Base-by-base conservation (phyloP, 768 basidiomycete species). In the Coprinellus aureogranulatus region DNA sequence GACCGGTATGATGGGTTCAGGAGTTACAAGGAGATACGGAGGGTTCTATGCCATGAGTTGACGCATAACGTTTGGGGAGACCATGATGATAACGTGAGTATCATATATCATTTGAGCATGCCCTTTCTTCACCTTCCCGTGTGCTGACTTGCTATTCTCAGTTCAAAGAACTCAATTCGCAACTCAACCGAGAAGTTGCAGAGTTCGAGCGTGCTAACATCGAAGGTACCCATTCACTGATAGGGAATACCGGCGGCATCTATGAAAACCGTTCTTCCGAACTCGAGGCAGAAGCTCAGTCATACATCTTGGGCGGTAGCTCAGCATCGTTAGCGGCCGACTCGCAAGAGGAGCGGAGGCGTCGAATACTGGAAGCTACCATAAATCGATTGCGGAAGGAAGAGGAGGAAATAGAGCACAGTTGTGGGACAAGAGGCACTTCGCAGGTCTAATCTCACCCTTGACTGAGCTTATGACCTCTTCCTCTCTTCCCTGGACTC, bases 151-250 rank as follows among this genome's bases (percentile, higher is more conserved):
- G 39, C 12, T n/a, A 40, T 39, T 46, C n/a, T 10, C 57, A 87
- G 90, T 92, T 92, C 68, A 91, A 90, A 65, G 79, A 81, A 58
- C 74, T 92, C 4, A 90, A 91, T 66, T 90, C 89, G 1, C 75
- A 81, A 57, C 78, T 91, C 2, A 90, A 90, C 65, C 77, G 81
- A 5, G 89, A 92, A 65, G 87, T 91, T 1, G 77, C 76, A 1
- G 86, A 85, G 62, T 90, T 82, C 53, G 90, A 90, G 65, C 76
- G 77, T 4, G 77, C 81, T 2, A 71, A 70, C 4, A 68, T 70
- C 16, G 72, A 75, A 9, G 85, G 86, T 4, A 82, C 86, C 0
- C 85, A 88, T 64, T 71, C 75, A 52, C 75, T 91, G 2, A 66
- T 68, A 1, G 75, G 71, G 3, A 64, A 64, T 1, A 59, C 62